phyloP scores from a whole-genome alignment of 2,329 filamentous ascomycete genomes.

The Neocatenulostroma microsporum region DNA sequence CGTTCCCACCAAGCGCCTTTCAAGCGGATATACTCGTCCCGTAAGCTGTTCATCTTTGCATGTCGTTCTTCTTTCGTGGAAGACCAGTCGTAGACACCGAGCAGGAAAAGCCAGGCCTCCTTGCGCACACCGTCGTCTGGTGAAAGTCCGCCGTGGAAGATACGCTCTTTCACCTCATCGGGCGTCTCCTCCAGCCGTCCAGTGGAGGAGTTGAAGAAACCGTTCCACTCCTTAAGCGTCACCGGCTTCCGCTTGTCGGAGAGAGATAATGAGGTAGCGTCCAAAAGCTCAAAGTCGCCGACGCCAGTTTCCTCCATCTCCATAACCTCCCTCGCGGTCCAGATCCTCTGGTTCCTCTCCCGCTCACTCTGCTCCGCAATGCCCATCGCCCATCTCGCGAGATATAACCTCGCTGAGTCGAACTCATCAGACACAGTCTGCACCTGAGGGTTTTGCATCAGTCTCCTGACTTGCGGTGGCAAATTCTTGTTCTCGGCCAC shows the following conservation, averaged over 20 bases:
- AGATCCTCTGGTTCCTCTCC: slow-evolving; percentile 77
- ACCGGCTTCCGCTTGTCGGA: slow-evolving; percentile 71
- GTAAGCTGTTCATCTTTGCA: slow-evolving; percentile 70
- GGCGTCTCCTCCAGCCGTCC: slow-evolving; percentile 71
- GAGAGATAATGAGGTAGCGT: slow-evolving; percentile 63
- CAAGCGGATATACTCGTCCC: slow-evolving; percentile 88
- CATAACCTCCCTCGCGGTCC: slow-evolving; percentile 85
- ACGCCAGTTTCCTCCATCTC: slow-evolving; percentile 92
- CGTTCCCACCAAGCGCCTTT: slow-evolving; percentile 97
- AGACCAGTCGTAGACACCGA: slow-evolving; percentile 90
- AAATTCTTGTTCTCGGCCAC: slow-evolving; percentile 85
- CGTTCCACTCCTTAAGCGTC: slow-evolving; percentile 79
- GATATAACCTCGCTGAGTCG: slow-evolving; percentile 87
- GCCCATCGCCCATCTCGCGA: slow-evolving; percentile 96
- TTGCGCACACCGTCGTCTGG: slow-evolving; percentile 86
- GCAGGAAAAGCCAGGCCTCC: slow-evolving; percentile 90
- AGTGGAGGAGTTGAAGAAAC: slow-evolving; percentile 69
- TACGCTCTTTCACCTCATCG: slow-evolving; percentile 92
- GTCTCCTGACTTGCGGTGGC: slow-evolving; percentile 74
- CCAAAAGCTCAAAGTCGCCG: slow-evolving; percentile 86
- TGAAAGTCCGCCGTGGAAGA: slow-evolving; percentile 90
- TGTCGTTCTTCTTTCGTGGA: slow-evolving; percentile 79
- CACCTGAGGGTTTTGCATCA: slow-evolving; percentile 87
- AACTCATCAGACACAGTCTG: slow-evolving; percentile 95
- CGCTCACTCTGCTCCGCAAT: slow-evolving; percentile 94